Evolutionary conservation across 768 basidiomycete genomes (phyloP), one percentile per base, ranked within the genome.

Genomic region (Kwoniella mangroviensis): DNA sequence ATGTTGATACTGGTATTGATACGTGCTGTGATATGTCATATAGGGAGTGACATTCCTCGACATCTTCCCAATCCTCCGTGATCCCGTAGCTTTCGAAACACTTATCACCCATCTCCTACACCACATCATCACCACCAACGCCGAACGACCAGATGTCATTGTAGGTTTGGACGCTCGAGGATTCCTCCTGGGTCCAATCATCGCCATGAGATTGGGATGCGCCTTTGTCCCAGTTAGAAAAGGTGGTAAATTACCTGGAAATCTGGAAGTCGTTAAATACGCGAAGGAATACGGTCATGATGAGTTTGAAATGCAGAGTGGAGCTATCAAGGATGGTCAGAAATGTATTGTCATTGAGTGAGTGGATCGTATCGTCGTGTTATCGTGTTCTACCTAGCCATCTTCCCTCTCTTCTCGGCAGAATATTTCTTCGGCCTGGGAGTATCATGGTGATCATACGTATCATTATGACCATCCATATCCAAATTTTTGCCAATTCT

Each of bases 151-250:
- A 21, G 96, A 99, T 83, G 91, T 92, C 63, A 87, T 99, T 73
- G 93, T 99, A 66, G 97, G 92, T 41, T 87, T 99, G 54, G 97
- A 99, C 83, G 96, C 96, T 24, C 87, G 97, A 65, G 97, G 97
- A 15, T 99, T 99, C 86, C 87, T 99, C 61, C 84, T 99, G 11
- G 97, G 95, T 1, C 97, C 97, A 1, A 88, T 94, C 74, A 88
- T 99, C 76, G 97, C 97, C 4, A 84, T 93, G 78, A 87, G 96
- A 68, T 85, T 99, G 28, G 92, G 93, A 28, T 94, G 94, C 1
- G 92, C 93, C 12, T 99, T 99, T 75, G 94, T 97, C 3, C 95
- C 97, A 2, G 94, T 98, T 42, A 87, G 97, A 69, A 99, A 99
- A 85, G 85, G 85, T 70, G 95, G 94, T 4, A 99, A 98, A 83